Evolutionary conservation across 768 basidiomycete genomes (phyloP).

Genomic region (Suillus paluster): DNA sequence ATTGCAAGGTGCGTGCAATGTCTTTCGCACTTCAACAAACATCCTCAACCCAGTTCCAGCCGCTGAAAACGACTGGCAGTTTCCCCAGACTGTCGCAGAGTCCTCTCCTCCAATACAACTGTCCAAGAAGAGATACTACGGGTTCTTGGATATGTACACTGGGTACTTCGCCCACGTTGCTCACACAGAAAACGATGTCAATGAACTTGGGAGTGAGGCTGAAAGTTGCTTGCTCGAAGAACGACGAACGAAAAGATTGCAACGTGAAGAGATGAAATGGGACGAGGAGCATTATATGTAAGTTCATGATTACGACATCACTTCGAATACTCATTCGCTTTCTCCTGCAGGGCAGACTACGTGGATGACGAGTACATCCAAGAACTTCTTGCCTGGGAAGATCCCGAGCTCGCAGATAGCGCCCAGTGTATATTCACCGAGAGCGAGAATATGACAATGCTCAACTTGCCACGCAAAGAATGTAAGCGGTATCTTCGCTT

Average conservation of each 20-base stretch:
- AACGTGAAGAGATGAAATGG: conserved; percentile 78
- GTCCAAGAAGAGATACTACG: conserved; percentile 59
- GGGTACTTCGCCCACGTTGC: conserved; percentile 76
- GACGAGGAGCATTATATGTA: conserved; percentile 87
- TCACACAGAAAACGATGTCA: conserved; percentile 82
- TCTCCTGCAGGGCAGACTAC: conserved; percentile 72
- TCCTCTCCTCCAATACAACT: conserved; percentile 41
- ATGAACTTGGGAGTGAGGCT: conserved; percentile 72
- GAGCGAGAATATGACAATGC: conserved; percentile 69
- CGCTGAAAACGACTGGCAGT: conserved; percentile 77
- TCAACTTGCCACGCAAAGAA: conserved; percentile 57
- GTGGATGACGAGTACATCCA: conserved; percentile 77
- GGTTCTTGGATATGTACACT: conserved; percentile 75
- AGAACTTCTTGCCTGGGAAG: conserved; percentile 68
- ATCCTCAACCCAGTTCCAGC: conserved; percentile 46
- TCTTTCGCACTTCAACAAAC: conserved; percentile 7
- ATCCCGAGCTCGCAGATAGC: conserved; percentile 49
- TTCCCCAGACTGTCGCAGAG: conserved; percentile 65
- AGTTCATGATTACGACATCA: conserved; percentile 23
- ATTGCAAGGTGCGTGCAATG: conserved; percentile 49
- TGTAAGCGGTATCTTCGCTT: conserved; percentile 39
- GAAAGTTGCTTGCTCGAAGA: conserved; percentile 58
- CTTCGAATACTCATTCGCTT: conserved; percentile 9
- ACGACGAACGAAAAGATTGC: conserved; percentile 55
- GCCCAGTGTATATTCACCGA: conserved; percentile 63